A percentile compares a stretch with the other conserved stretches of the same genome.
phyloP scores from a whole-genome alignment of 805 yeast genomes.

The Ogataea salicorniae region DNA sequence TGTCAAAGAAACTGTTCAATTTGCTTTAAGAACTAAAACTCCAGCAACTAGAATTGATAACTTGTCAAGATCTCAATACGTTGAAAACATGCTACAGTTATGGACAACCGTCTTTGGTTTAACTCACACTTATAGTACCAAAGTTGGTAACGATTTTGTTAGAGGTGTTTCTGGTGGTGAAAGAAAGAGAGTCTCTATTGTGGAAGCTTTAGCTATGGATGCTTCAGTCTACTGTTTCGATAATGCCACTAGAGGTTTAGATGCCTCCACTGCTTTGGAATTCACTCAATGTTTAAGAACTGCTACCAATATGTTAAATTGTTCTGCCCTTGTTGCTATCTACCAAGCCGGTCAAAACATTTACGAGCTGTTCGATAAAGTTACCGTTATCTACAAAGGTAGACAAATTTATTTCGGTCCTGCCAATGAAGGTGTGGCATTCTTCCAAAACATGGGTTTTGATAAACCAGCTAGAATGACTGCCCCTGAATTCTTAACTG shows the following conservation, averaged over 20 bases:
- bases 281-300: conserved; percentile 57
- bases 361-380: conserved; percentile 56
- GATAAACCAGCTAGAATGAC: conserved; percentile 62
- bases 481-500: conserved; percentile 63
- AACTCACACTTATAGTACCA: conserved; percentile 54
- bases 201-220: conserved; percentile 53
- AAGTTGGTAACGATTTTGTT: conserved; percentile 61
- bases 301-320: conserved; percentile 53
- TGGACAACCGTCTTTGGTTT: conserved; percentile 53
- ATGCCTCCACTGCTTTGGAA: conserved; percentile 68
- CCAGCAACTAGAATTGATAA: conserved; percentile 46
- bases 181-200: conserved; percentile 65
- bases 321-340: conserved; percentile 58
- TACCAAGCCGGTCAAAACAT: conserved; percentile 67
- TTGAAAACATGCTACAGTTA: conserved; percentile 39
- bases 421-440: conserved; percentile 47
- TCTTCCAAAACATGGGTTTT: conserved; percentile 60
- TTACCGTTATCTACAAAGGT: conserved; percentile 55
- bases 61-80: conserved; percentile 37
- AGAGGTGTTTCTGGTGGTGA: conserved; percentile 72
- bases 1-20: conserved; percentile 65
- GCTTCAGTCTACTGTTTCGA: conserved; percentile 60
- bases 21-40: conserved; percentile 66
- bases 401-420: conserved; percentile 58
- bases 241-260: conserved; percentile 67